Percentiles rank a stretch among this genome's conserved stretches.
Evolutionary conservation across 768 basidiomycete species (phyloP).

Genomic region (Candolleomyces aberdarensis): DNA sequence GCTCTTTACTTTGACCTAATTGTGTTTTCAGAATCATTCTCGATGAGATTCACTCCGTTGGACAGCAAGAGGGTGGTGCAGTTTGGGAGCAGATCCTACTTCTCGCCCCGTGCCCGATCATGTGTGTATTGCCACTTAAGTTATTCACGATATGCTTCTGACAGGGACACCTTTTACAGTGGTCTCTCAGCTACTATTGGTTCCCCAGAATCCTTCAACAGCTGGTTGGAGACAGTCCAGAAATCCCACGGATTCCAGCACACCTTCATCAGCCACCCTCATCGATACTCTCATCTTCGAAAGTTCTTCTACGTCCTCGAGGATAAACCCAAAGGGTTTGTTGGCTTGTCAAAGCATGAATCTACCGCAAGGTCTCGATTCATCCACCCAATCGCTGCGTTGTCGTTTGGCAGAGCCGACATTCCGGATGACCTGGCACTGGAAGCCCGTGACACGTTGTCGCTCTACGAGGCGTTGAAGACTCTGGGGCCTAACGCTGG

Average conservation of each 20-base stretch:
- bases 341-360: slow-evolving; percentile 33
- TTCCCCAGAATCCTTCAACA: slow-evolving; percentile 58
- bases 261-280: slow-evolving; percentile 57
- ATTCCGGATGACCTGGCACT: slow-evolving; percentile 64
- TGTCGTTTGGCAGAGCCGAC: slow-evolving; percentile 47
- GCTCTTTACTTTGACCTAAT: slow-evolving; percentile 3
- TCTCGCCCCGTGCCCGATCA: slow-evolving; percentile 67
- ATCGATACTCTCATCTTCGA: slow-evolving; percentile 72
- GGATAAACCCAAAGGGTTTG: slow-evolving; percentile 23
- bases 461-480: slow-evolving; percentile 46
- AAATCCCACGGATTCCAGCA: slow-evolving; percentile 55
- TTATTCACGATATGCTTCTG: background rate
- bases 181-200: slow-evolving; percentile 75
- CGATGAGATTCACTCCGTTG: slow-evolving; percentile 67
- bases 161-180: slow-evolving; percentile 26
- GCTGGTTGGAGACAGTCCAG: slow-evolving; percentile 65
- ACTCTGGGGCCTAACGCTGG: slow-evolving; percentile 3
- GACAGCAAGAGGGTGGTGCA: slow-evolving; percentile 64
- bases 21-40: slow-evolving; percentile 54
- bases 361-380: slow-evolving; percentile 44
- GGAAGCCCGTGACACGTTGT: slow-evolving; percentile 55
- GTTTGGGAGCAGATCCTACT: slow-evolving; percentile 77
- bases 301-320: slow-evolving; percentile 55
- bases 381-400: slow-evolving; percentile 59
- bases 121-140: slow-evolving; percentile 37